Conservation (phyloP, 2,329 filamentous ascomycete species). For the Eutypa lata region DNA sequence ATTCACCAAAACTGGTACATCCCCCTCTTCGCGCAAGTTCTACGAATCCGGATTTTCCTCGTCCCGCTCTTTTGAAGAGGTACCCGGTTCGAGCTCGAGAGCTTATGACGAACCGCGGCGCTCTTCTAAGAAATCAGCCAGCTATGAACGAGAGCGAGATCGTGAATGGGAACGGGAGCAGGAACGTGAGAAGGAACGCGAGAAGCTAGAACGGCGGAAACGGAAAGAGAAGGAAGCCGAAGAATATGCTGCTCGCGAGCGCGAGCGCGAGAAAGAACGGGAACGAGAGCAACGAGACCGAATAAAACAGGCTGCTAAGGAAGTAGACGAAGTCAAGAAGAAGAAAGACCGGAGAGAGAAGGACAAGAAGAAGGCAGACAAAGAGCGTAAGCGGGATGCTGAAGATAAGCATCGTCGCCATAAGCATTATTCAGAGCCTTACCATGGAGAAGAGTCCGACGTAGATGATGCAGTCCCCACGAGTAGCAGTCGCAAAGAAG, state of each 20-base stretch:
- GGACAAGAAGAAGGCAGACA: constrained; percentile 25
- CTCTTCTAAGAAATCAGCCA: constrained; percentile 45
- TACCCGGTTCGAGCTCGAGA: constrained; percentile 32
- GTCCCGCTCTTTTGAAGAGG: constrained; percentile 47
- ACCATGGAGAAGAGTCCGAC: constrained; percentile 12
- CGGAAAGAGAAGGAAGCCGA: constrained; percentile 27
- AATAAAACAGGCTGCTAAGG: constrained; percentile 7
- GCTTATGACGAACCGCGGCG: constrained; percentile 41
- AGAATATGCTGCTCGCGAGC: constrained; percentile 22
- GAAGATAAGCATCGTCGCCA: constrained; percentile 26
- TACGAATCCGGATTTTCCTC: constrained; percentile 31
- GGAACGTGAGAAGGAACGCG: constrained; percentile 14
- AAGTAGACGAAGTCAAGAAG: constrained; percentile 25
- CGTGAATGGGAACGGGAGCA: constrained; percentile 2
- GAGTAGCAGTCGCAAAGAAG: constrained; percentile 25
- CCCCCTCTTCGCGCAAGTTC: constrained; percentile 31
- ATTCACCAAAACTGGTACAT: constrained; percentile 33
- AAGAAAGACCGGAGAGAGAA: constrained; percentile 26
- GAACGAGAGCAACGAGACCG: constrained; percentile 24
- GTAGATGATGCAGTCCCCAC: constrained; percentile 18
- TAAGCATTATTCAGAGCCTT: constrained; percentile 20
- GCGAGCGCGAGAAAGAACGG: constrained; percentile 32
- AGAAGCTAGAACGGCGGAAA: constrained; percentile 38
- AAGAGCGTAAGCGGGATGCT: constrained; percentile 25
- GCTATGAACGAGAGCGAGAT: constrained; percentile 32